Base-by-base conservation (phyloP, 495 filamentous ascomycete species). In the Daldinia caldariorum region DNA sequence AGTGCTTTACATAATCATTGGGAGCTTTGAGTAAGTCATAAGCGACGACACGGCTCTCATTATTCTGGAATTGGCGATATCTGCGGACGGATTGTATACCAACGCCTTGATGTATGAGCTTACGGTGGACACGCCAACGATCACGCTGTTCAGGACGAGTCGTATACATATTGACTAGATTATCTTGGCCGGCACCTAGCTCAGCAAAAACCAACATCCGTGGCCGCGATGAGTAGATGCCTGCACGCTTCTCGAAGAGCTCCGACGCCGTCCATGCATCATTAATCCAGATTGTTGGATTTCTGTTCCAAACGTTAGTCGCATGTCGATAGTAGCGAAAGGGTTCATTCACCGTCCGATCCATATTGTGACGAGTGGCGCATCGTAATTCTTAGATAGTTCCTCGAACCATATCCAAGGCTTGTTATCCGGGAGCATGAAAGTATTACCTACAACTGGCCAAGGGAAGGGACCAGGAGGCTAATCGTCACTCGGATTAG, bases 391-490 rank as follows among this genome's bases (percentile, higher is more conserved):
- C 68, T 86, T 86, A 6, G 88, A 84, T 0, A 89, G 74, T 49
- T 83, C 68, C 54, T 90, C 88, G 64, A 90, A 89, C 77, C 87
- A 87, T 22, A 88, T 83, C 88, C 88, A 89, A 2, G 87, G 87
- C 63, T 89, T 89, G 34, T 76, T 82, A n/a, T 86, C 79, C 0
- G 88, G 88, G 1, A 89, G 78, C 47, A 81, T 79, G 55, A 83
- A 85, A 7, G 87, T 89, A 66, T 89, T 89, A 13, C 88, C 87
- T 38, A 84, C 71, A 51, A 85, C 78, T 29, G 83, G 83, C 58
- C 67, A 65, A 3, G 82, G 77, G 74, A 86, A 77, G 0, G 87
- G 88, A 0, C 87, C 87, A 12, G 87, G 88, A 1, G 86, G 88
- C 88, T 85, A 49, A 20, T 43, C 3, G 64, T 53, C 4, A 68